phyloP scores from a whole-genome alignment of 108 stramenopile species.

The Conticribra weissflogii region DNA sequence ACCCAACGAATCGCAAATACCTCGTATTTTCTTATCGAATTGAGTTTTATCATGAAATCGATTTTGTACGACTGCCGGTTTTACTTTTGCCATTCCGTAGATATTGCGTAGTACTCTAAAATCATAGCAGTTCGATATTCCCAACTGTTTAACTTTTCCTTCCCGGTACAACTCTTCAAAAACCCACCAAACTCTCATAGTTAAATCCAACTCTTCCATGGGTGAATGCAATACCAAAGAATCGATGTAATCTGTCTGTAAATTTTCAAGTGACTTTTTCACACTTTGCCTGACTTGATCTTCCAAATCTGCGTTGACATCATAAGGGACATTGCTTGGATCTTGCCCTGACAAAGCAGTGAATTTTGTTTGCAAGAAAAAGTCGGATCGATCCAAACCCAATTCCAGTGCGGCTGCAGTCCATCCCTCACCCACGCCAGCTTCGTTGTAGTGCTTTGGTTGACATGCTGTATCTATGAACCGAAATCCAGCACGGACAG shows the following conservation, averaged over 20 bases:
- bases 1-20: slow-evolving; percentile 46
- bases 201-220: slow-evolving; percentile 46
- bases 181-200: slow-evolving; percentile 68
- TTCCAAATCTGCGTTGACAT: slow-evolving; percentile 49
- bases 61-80: slow-evolving; percentile 88
- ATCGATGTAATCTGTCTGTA: slow-evolving; percentile 84
- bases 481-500: slow-evolving; percentile 84
- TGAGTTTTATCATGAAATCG: slow-evolving; percentile 75
- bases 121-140: slow-evolving; percentile 78
- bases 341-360: slow-evolving; percentile 84
- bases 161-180: slow-evolving; percentile 75
- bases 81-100: slow-evolving; percentile 66
- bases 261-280: slow-evolving; percentile 63
- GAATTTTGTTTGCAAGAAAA: slow-evolving; percentile 92
- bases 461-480: slow-evolving; percentile 95
- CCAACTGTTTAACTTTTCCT: slow-evolving; percentile 67
- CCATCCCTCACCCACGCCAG: slow-evolving; percentile 77
- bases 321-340: slow-evolving; percentile 82
- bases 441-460: slow-evolving; percentile 91
- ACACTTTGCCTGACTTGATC: slow-evolving; percentile 74
- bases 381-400: slow-evolving; percentile 56
- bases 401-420: slow-evolving; percentile 50
- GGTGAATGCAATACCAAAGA: slow-evolving; percentile 75
- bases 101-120: slow-evolving; percentile 24
- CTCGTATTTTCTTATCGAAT: slow-evolving; percentile 80